Base-by-base conservation (phyloP, 2,329 filamentous ascomycete genomes). In the Boeremia exigua region DNA sequence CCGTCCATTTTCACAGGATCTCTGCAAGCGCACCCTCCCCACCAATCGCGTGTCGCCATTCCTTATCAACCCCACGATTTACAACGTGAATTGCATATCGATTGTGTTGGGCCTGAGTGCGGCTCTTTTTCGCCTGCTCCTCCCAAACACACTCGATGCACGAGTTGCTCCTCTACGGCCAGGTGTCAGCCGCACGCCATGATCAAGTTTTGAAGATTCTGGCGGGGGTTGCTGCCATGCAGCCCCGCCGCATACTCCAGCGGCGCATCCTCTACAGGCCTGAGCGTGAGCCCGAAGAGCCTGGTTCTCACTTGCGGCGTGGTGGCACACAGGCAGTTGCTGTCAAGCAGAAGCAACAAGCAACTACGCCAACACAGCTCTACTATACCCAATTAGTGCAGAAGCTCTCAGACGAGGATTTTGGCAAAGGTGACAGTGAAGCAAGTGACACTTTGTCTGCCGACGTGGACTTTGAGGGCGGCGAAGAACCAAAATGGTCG, bases 151-250 rank as follows among this genome's bases (percentile, higher is more conserved):
- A 54, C 58, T 54, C 60, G 56, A 87, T 88, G 85, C 84, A 88
- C 73, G 85, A 88, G 77, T 79, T 86, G 62, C 76, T 86, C 43
- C 80, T 88, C 40, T 86, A 84, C 74, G 84, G 83, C 65, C 82
- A 84, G 66, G 79, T 88, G 52, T 80, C 84, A 9, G 71, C 75
- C 30, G 73, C 80, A 34, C 83, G 85, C 66, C 84, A 87, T 77
- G 77, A 83, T 68, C 84, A 85, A 71, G 79, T 87, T 15, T 76
- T 87, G 49, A 82, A 85, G 67, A 84, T 88, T 64, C 78, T 88
- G 42, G 81, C 85, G 34, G 86, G 86, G 48, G 74, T 87, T 51
- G 82, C 85, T 45, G 84, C 82, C 63, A 85, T 85, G 80, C 85
- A 86, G 68, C 86, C 86, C 34, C 78, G 79, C 63, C 76, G 78